phyloP scores from a whole-genome alignment of 176 grass and related monocot species.

The Cocos nucifera region DNA sequence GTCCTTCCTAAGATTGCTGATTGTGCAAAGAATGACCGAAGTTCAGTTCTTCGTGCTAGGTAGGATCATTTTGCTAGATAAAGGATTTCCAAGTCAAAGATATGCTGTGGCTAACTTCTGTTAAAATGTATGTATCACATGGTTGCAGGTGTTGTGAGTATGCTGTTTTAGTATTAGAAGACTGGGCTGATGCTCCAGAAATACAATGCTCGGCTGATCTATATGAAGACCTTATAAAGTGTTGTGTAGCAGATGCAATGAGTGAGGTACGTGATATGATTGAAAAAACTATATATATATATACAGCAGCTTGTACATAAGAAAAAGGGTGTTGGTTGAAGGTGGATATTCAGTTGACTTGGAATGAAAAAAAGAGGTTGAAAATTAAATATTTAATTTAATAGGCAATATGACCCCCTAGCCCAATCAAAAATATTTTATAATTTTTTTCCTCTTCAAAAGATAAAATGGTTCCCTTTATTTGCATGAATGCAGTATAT shows the following conservation, averaged over 20 bases:
- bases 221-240: constrained; percentile 92
- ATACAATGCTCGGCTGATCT: constrained; percentile 86
- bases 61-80: constrained; percentile 18
- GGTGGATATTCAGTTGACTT: too few relatives aligned
- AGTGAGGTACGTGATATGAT: constrained; percentile 52
- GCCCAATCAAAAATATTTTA: too few relatives aligned
- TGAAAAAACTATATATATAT: too few relatives aligned
- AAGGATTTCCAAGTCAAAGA: constrained; percentile 6
- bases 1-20: constrained; percentile 69
- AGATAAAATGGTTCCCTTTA: too few relatives aligned
- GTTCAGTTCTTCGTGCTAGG: constrained; percentile 86
- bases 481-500: too few relatives aligned
- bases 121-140: constrained; percentile 13
- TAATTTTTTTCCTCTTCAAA: too few relatives aligned
- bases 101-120: constrained; percentile 1
- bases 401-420: too few relatives aligned
- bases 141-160: constrained; percentile 84
- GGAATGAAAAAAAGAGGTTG: too few relatives aligned
- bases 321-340: too few relatives aligned
- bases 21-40: constrained; percentile 73
- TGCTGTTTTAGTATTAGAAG: constrained; percentile 69
- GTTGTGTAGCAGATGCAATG: constrained; percentile 94
- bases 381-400: too few relatives aligned
- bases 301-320: too few relatives aligned
- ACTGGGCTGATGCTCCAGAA: constrained; percentile 95